Evolutionary conservation across 2,329 filamentous ascomycete species (phyloP).

Genomic region (Diplodia mutila): DNA sequence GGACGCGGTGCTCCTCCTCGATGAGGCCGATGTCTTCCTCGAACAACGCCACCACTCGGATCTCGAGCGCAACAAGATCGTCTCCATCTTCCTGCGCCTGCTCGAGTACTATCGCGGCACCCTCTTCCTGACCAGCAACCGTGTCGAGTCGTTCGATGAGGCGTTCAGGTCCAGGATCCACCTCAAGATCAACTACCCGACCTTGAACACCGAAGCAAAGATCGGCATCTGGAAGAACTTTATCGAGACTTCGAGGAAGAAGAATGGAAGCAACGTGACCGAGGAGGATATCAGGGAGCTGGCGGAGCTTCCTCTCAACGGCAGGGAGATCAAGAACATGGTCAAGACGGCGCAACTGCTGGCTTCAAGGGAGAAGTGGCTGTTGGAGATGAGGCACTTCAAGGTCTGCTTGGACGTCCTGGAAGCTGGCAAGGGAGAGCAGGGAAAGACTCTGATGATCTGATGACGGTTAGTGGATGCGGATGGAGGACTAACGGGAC

Average conservation of each 20-base stretch:
- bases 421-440: background rate
- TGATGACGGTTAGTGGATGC: background rate
- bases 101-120: slow-evolving; percentile 31
- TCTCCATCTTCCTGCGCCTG: slow-evolving; percentile 24
- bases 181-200: slow-evolving; percentile 28
- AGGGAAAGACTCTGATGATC: background rate
- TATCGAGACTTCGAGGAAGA: background rate
- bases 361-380: background rate
- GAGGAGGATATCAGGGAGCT: background rate
- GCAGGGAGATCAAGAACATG: slow-evolving; percentile 13
- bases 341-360: slow-evolving; percentile 13
- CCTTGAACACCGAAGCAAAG: background rate
- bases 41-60: slow-evolving; percentile 52
- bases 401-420: background rate
- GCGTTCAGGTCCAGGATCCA: slow-evolving; percentile 32
- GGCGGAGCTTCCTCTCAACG: background rate
- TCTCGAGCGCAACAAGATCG: slow-evolving; percentile 55
- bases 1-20: slow-evolving; percentile 57
- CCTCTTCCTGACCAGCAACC: slow-evolving; percentile 38
- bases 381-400: slow-evolving; percentile 5
- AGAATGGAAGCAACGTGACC: background rate
- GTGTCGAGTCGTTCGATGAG: slow-evolving; percentile 31
- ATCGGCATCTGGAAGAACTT: slow-evolving; percentile 10
- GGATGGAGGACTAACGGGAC: no score
- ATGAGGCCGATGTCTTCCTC: slow-evolving; percentile 61